phyloP scores from a whole-genome alignment of 2,329 filamentous ascomycete species.

The Pseudomassariella vexata region DNA sequence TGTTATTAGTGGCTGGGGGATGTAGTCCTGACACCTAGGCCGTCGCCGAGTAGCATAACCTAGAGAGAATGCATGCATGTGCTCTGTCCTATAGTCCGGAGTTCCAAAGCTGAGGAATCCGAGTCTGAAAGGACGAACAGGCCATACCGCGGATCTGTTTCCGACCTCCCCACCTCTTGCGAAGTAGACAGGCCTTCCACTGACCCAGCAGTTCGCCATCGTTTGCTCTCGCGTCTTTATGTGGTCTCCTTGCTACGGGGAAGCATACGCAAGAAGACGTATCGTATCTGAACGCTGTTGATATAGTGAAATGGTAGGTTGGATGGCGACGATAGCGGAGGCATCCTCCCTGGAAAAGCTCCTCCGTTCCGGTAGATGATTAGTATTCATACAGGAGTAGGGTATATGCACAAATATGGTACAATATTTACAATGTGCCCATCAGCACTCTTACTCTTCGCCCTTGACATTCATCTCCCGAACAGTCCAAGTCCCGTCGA shows the following conservation, averaged over 20 bases:
- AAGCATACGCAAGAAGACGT: constrained; percentile 49
- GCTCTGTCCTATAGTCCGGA: constrained; percentile 60
- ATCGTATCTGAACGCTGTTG: constrained; percentile 58
- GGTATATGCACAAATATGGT: constrained; percentile 29
- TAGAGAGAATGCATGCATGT: too few relatives aligned
- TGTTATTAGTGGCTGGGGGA: too few relatives aligned
- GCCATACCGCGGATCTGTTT: constrained; percentile 12
- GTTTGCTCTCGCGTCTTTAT: constrained; percentile 52
- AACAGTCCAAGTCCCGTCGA: constrained; percentile 67
- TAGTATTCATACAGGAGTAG: constrained; percentile 22
- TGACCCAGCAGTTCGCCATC: constrained; percentile 15
- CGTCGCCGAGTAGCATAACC: too few relatives aligned
- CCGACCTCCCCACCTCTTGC: too few relatives aligned
- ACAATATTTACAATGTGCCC: constrained; percentile 21
- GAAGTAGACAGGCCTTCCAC: constrained; percentile 11
- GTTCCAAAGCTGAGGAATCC: constrained; percentile 51
- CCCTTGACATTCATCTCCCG: constrained; percentile 66
- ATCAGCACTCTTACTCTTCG: constrained; percentile 6
- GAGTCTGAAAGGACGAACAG: constrained; percentile 59
- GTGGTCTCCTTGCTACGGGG: constrained; percentile 53
- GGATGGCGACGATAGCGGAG: constrained; percentile 1
- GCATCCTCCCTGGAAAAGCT: too few relatives aligned
- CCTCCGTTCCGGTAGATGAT: neutral
- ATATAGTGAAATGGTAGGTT: constrained; percentile 4
- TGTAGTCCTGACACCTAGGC: too few relatives aligned